A percentile compares a stretch with the other conserved stretches of the same genome.
These are phyloP conservation scores for Nicotiana tomentosiformis DNA, from an alignment of 257 asterid genomes.

Conservation along the genomic window DNA sequence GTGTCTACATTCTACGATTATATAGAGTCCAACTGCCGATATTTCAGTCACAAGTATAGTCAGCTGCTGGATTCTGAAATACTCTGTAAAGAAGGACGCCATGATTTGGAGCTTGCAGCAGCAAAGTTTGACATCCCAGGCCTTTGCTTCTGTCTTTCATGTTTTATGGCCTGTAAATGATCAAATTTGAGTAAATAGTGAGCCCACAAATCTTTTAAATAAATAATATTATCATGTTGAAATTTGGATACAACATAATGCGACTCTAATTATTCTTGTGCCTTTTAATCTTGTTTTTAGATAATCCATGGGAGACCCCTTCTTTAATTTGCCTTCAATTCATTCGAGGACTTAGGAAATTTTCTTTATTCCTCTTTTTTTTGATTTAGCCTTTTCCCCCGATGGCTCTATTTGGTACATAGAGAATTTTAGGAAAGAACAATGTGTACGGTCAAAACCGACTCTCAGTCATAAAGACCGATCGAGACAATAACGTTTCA, in stretches of 20 bases:
- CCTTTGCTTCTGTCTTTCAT: slow-evolving; percentile 29
- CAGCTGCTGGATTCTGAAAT: slow-evolving; percentile 45
- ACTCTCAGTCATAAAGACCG: no score
- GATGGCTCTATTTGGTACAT: no score
- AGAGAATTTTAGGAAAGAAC: no score
- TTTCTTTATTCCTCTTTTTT: no score
- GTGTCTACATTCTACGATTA: background rate
- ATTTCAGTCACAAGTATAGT: no score
- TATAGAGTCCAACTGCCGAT: background rate
- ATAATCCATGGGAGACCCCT: background rate
- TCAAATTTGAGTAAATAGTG: background rate
- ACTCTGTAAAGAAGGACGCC: slow-evolving; percentile 60
- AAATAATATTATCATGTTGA: background rate
- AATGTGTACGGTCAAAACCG: no score
- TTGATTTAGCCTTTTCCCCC: no score
- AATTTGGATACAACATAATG: background rate
- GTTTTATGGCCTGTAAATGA: slow-evolving; percentile 32
- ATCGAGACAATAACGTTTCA: no score
- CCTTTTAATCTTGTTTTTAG: background rate
- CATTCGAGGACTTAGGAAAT: no score
- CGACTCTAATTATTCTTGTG: background rate
- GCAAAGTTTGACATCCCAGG: slow-evolving; percentile 20
- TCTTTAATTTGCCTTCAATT: no score
- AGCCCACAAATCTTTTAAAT: background rate
- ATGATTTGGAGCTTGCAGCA: slow-evolving; percentile 30